Evolutionary conservation across 176 grass and related monocot genomes (phyloP).

Genomic region (Oryza australiensis): DNA sequence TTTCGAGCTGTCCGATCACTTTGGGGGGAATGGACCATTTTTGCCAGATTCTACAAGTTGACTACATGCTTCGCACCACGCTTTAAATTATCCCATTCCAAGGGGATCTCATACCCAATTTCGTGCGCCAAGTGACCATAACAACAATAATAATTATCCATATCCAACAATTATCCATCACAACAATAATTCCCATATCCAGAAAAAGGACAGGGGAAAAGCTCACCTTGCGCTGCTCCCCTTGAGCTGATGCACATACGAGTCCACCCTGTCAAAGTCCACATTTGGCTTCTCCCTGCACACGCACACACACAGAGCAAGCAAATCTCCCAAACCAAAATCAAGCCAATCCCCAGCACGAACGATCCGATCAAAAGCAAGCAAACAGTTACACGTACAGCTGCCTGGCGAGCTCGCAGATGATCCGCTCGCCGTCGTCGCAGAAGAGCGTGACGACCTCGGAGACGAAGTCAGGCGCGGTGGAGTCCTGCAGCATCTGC

Average conservation of each 20-base stretch:
- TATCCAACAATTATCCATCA: no score
- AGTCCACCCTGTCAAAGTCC: conserved; percentile 61
- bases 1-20: neutral
- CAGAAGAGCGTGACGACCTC: conserved; percentile 72
- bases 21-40: neutral
- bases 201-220: neutral
- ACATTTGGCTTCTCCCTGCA: conserved; percentile 50
- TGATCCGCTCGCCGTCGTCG: conserved; percentile 58
- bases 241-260: conserved; percentile 66
- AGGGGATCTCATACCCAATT: neutral
- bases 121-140: neutral
- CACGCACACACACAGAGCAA: conserved; percentile 19
- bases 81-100: conserved; percentile 3
- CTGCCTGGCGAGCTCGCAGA: conserved; percentile 44
- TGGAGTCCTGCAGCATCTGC: conserved; percentile 51
- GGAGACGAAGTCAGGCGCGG: conserved; percentile 47
- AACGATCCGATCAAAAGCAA: neutral
- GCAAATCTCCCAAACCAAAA: neutral
- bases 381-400: conserved; percentile 38
- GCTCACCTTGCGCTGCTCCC: conserved; percentile 66
- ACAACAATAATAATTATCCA: neutral
- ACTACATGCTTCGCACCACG: neutral
- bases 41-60: neutral
- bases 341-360: neutral
- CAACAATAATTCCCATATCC: neutral